phyloP scores from a whole-genome alignment of 495 filamentous ascomycete genomes.

The Annulohypoxylon nitens region DNA sequence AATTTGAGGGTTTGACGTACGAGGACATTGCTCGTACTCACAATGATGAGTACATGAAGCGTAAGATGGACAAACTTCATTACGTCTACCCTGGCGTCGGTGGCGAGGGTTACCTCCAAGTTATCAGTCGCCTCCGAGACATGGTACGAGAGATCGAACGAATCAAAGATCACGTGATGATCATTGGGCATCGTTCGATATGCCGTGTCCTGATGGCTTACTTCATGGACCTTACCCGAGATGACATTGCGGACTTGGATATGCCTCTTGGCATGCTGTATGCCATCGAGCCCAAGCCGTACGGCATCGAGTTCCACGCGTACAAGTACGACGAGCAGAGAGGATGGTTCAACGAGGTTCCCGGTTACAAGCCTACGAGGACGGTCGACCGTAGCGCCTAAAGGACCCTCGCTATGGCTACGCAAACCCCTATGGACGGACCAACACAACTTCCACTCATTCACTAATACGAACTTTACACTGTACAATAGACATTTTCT shows the following conservation, averaged over 20 bases:
- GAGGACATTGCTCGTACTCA: conserved; percentile 81
- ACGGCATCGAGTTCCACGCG: conserved; percentile 95
- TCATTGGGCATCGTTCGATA: conserved; percentile 90
- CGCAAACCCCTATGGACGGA: neutral
- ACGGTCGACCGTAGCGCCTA: conserved; percentile 60
- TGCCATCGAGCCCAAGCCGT: conserved; percentile 95
- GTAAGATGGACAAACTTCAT: conserved; percentile 84
- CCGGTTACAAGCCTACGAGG: conserved; percentile 77
- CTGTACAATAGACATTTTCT: conserved; percentile 35
- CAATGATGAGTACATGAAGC: conserved; percentile 80
- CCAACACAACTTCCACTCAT: conserved; percentile 21
- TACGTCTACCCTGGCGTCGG: conserved; percentile 96
- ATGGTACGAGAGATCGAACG: conserved; percentile 97
- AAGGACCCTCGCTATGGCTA: neutral
- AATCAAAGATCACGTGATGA: conserved; percentile 92
- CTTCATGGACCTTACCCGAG: conserved; percentile 89
- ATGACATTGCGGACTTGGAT: conserved; percentile 92
- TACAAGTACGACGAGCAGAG: conserved; percentile 84
- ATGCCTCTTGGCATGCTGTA: conserved; percentile 93
- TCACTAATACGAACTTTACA: conserved; percentile 11
- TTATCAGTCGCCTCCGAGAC: conserved; percentile 93
- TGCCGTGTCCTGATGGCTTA: conserved; percentile 94
- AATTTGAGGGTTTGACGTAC: conserved; percentile 95
- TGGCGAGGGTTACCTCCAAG: conserved; percentile 95
- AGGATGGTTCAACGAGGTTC: conserved; percentile 85